These are phyloP conservation scores for Diacronema lutheri DNA, from an alignment of 78 protist genomes.

Conservation along the genomic window DNA sequence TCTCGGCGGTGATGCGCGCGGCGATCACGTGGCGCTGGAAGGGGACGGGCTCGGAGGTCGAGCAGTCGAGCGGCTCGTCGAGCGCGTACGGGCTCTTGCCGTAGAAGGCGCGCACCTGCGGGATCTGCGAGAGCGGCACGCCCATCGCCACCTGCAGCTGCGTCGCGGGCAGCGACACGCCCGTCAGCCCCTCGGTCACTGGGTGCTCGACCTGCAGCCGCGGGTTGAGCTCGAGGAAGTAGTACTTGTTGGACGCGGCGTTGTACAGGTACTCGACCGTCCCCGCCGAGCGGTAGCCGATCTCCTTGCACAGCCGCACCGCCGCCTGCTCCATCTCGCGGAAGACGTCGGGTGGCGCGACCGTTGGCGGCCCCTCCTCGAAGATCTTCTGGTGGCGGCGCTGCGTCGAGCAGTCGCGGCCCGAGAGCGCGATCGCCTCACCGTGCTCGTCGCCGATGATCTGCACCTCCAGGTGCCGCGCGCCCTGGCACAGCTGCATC, in stretches of 20 bases:
- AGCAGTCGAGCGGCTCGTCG: slow-evolving; percentile 52
- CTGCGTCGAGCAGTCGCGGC: slow-evolving; percentile 91
- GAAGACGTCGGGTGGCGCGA: slow-evolving; percentile 35
- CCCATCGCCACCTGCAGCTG: slow-evolving; percentile 96
- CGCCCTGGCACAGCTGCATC: slow-evolving; percentile 60
- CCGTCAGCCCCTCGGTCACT: slow-evolving; percentile 78
- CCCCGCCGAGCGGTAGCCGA: slow-evolving; percentile 93
- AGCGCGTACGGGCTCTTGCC: slow-evolving; percentile 36
- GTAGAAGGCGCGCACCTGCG: slow-evolving; percentile 75
- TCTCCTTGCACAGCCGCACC: slow-evolving; percentile 85
- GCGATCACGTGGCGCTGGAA: slow-evolving; percentile 85
- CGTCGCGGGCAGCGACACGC: slow-evolving; percentile 84
- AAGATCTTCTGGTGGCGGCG: slow-evolving; percentile 87
- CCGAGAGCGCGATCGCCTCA: slow-evolving; percentile 59
- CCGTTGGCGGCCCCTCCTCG: slow-evolving; percentile 85
- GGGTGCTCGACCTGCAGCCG: slow-evolving; percentile 78
- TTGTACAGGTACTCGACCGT: slow-evolving; percentile 88
- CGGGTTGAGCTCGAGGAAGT: slow-evolving; percentile 85
- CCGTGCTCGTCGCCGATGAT: slow-evolving; percentile 58
- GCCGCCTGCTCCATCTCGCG: slow-evolving; percentile 82
- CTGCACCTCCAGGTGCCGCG: slow-evolving; percentile 54
- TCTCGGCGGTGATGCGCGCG: slow-evolving; percentile 93
- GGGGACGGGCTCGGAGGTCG: neutral
- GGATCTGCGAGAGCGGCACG: slow-evolving; percentile 84
- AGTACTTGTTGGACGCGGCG: slow-evolving; percentile 25